Evolutionary conservation across 2,329 filamentous ascomycete species (phyloP), one percentile per base, ranked within the genome.

Genomic region (Chrysoporthe deuterocubensis): DNA sequence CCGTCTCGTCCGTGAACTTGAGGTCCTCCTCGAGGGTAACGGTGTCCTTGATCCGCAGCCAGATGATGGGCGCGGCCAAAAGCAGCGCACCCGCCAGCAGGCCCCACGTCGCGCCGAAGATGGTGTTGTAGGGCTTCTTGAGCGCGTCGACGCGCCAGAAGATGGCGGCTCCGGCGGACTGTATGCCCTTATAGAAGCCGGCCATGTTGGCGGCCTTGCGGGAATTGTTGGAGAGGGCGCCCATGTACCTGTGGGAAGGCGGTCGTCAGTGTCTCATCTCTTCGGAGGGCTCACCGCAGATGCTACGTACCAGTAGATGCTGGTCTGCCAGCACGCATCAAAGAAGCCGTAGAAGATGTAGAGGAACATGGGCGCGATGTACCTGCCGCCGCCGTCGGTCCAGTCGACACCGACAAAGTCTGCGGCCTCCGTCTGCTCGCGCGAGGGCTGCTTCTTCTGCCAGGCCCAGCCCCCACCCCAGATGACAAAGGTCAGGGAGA

Each of bases 311-410:
- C 94, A 97, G 84, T 98, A 97, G 62, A 94, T 90, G 74, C 85
- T 89, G 0, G 93, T 95, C 82, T 98, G 95, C 90, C 93, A 97
- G 65, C 90, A 87, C 56, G 94, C 93, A 77, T 97, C 95, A 73
- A 90, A 96, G 79, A 96, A 90, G 52, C 93, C 93, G 77, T 96
- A 96, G 79, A 94, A 94, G 74, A 97, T 92, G 82, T 94, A 96
- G 64, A 97, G 81, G 78, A 97, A 93, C 87, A 97, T 92, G 14
- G 92, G 92, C 0, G 91, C 93, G 68, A 90, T 84, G 76, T 91
- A 96, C 32, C 71, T 67, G 68, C 78, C 71, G 65, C 87, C 88
- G 40, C 83, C 79, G 66, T 88, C 83, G 2, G 82, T 84, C 89
- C 91, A 96, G 78, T 96, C 92, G 62, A 80, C 54, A 42, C 73